Evolutionary conservation across 768 basidiomycete species (phyloP).

Genomic region (Tulasnella sp.): DNA sequence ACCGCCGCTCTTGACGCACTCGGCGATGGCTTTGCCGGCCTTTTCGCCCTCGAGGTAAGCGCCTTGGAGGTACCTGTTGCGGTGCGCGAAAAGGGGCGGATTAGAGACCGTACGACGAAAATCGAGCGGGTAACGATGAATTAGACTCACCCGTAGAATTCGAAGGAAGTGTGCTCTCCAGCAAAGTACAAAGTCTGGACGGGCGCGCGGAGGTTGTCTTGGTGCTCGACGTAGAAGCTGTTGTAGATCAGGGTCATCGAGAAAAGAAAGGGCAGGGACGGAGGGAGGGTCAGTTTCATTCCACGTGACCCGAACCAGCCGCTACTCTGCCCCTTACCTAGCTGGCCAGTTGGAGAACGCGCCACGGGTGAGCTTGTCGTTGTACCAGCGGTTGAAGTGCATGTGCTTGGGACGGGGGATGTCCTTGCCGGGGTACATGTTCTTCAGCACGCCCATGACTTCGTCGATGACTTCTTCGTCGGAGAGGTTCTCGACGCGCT

Average conservation of each 20-base stretch:
- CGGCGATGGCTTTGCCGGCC: neutral
- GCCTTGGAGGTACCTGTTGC: slow-evolving; percentile 18
- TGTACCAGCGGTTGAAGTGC: slow-evolving; percentile 52
- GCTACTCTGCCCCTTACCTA: too few species aligned
- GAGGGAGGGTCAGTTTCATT: neutral
- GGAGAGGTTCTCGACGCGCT: slow-evolving; percentile 54
- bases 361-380: slow-evolving; percentile 52
- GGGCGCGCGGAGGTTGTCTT: slow-evolving; percentile 24
- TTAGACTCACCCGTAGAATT: slow-evolving; percentile 12
- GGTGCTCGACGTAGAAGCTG: slow-evolving; percentile 25
- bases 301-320: too few species aligned
- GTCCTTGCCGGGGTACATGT: slow-evolving; percentile 54
- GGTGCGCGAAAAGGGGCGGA: too few species aligned
- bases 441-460: slow-evolving; percentile 52
- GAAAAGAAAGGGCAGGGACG: too few species aligned
- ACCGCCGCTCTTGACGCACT: neutral
- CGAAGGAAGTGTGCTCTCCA: slow-evolving; percentile 15
- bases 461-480: slow-evolving; percentile 48
- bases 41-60: slow-evolving; percentile 22
- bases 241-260: neutral
- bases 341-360: slow-evolving; percentile 71
- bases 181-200: slow-evolving; percentile 19
- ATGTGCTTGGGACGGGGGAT: slow-evolving; percentile 57
- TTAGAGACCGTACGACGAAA: neutral
- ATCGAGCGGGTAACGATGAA: too few species aligned